phyloP scores from a whole-genome alignment of 371 early-diverging fungal species.

The Mortierella polycephala region DNA sequence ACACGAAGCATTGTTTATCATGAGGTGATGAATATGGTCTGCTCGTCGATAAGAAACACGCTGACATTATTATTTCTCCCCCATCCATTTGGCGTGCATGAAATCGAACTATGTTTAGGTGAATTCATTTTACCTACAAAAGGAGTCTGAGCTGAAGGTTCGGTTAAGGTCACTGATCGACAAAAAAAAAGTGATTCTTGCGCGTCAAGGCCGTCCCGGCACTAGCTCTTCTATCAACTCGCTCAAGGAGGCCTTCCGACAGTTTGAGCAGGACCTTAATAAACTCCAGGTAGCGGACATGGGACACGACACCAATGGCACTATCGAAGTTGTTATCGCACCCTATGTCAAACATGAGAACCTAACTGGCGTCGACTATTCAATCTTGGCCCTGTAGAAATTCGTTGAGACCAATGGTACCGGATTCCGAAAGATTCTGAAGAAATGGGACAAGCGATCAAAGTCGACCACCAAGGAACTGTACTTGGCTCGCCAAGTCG shows the following conservation, averaged over 20 bases:
- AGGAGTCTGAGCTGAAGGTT: slow-evolving; percentile 83
- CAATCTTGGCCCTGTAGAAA: slow-evolving; percentile 63
- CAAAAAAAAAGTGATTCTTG: slow-evolving; percentile 81
- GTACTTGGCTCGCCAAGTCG: slow-evolving; percentile 93
- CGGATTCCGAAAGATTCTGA: slow-evolving; percentile 96
- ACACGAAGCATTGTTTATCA: neutral
- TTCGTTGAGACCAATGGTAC: slow-evolving; percentile 96
- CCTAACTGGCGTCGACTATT: neutral
- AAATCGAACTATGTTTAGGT: slow-evolving; percentile 53
- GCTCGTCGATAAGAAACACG: neutral
- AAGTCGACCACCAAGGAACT: slow-evolving; percentile 95
- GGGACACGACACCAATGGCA: too few relatives aligned
- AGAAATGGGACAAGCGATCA: slow-evolving; percentile 98
- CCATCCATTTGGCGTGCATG: neutral
- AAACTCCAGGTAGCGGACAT: slow-evolving; percentile 83
- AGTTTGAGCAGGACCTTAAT: slow-evolving; percentile 92
- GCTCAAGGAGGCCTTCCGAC: slow-evolving; percentile 88
- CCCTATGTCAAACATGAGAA: too few relatives aligned
- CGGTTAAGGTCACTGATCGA: slow-evolving; percentile 79
- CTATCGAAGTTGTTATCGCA: too few relatives aligned
- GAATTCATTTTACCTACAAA: slow-evolving; percentile 84
- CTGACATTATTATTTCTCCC: slow-evolving; percentile 2
- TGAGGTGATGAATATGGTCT: neutral
- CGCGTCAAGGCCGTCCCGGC: slow-evolving; percentile 64
- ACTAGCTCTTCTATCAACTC: slow-evolving; percentile 70